A percentile compares a stretch with the other conserved stretches of the same genome.
These are phyloP conservation scores for Datura wrightii DNA, from an alignment of 257 asterid genomes.

Conservation along the genomic window DNA sequence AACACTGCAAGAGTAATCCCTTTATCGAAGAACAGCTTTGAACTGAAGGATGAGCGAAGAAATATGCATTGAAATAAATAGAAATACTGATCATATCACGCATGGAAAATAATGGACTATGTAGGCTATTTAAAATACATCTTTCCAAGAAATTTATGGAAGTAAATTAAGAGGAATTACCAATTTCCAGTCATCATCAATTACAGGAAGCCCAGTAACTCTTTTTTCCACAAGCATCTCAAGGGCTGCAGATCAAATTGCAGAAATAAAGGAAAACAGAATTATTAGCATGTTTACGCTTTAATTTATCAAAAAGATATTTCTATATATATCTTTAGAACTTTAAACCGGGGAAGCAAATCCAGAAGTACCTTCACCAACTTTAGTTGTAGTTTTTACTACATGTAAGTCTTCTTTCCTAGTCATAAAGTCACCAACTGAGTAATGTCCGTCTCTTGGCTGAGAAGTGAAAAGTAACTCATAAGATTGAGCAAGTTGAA, in stretches of 20 bases:
- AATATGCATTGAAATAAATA: background rate
- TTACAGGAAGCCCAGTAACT: conserved; percentile 91
- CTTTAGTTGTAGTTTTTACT: conserved; percentile 75
- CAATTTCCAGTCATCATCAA: conserved; percentile 91
- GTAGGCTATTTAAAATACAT: conserved; percentile 11
- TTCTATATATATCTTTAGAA: background rate
- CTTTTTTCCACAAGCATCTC: conserved; percentile 82
- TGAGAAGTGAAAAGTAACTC: conserved; percentile 39
- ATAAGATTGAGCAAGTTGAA: conserved; percentile 30
- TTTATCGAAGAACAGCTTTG: background rate
- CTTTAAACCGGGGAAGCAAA: background rate
- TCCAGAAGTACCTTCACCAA: conserved; percentile 71
- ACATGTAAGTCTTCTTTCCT: conserved; percentile 65
- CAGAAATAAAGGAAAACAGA: conserved; percentile 28
- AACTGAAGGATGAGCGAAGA: background rate
- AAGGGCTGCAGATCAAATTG: conserved; percentile 59
- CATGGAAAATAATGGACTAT: background rate
- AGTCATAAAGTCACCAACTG: conserved; percentile 94
- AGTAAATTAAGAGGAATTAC: conserved; percentile 47
- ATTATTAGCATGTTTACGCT: background rate
- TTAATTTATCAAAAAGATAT: background rate
- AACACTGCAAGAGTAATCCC: conserved; percentile 17
- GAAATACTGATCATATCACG: background rate
- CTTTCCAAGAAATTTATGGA: background rate
- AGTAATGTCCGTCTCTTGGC: conserved; percentile 64